These are phyloP conservation scores for Bacidia gigantensis DNA, from an alignment of 495 filamentous ascomycete genomes.

Conservation along the genomic window DNA sequence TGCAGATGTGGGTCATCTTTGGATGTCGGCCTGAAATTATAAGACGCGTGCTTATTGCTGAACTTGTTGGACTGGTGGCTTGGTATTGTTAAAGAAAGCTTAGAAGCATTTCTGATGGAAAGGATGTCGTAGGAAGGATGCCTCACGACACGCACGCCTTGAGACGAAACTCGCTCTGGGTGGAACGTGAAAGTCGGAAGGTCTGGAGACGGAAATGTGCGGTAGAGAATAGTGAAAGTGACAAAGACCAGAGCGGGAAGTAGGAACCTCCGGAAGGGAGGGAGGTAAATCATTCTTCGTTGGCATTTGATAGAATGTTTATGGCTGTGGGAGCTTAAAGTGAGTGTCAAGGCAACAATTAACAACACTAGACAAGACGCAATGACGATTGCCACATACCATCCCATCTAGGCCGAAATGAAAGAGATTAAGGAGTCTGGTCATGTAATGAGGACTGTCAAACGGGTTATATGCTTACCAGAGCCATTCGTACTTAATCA, in stretches of 20 bases:
- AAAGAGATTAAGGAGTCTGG: too few species aligned
- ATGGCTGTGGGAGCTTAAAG: too few species aligned
- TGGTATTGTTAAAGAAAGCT: slow-evolving; percentile 18
- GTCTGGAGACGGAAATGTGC: slow-evolving; percentile 7
- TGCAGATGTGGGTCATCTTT: slow-evolving; percentile 17
- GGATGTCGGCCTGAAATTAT: slow-evolving; percentile 15
- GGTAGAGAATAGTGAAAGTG: slow-evolving; percentile 19
- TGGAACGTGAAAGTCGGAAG: slow-evolving; percentile 15
- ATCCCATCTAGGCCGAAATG: too few species aligned
- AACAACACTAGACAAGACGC: too few species aligned
- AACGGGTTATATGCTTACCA: too few species aligned
- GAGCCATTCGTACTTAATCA: too few species aligned
- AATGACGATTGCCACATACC: too few species aligned
- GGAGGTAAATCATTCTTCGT: slow-evolving; percentile 24
- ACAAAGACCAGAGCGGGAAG: slow-evolving; percentile 20
- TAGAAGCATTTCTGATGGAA: slow-evolving; percentile 14
- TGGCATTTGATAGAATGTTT: too few species aligned
- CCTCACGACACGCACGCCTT: slow-evolving; percentile 18
- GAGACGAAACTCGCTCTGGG: slow-evolving; percentile 9
- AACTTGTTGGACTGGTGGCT: slow-evolving; percentile 12
- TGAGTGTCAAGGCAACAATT: too few species aligned
- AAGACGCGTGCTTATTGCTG: not conserved
- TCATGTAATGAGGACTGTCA: too few species aligned
- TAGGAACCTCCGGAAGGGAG: slow-evolving; percentile 23
- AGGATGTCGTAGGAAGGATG: slow-evolving; percentile 7